These are phyloP conservation scores for Salvia splendens DNA, from an alignment of 257 asterid genomes.

Conservation along the genomic window DNA sequence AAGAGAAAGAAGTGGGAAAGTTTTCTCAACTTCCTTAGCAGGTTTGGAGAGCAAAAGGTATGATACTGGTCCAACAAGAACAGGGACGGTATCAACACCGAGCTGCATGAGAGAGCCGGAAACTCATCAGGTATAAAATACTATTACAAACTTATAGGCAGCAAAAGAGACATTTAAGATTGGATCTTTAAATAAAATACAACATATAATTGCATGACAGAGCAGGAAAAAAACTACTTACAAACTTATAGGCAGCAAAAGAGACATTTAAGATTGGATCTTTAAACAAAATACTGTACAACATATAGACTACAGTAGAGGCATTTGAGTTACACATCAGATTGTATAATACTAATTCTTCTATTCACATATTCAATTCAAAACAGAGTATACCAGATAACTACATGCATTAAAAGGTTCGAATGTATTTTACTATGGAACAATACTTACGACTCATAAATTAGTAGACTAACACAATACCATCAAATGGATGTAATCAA, in stretches of 20 bases:
- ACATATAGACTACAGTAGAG: neutral
- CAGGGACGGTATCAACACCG: conserved; percentile 87
- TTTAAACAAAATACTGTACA: neutral
- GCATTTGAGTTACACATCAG: neutral
- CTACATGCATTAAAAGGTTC: neutral
- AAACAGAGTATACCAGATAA: neutral
- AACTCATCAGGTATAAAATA: conserved; percentile 19
- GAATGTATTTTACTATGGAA: neutral
- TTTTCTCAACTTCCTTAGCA: conserved; percentile 93
- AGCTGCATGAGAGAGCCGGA: conserved; percentile 55
- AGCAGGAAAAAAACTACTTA: neutral
- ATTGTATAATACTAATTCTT: neutral
- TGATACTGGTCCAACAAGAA: conserved; percentile 92
- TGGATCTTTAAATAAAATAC: too few relatives aligned
- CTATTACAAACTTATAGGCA: conserved; percentile 1
- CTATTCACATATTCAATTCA: neutral
- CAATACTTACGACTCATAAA: neutral
- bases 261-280: neutral
- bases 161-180: neutral
- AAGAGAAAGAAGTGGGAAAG: conserved; percentile 76
- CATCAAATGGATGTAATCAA: conserved; percentile 1
- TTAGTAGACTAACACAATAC: neutral
- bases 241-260: neutral
- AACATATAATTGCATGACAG: too few relatives aligned
- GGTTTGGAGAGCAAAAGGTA: conserved; percentile 44